A percentile compares a stretch with the other conserved stretches of the same genome.
These are phyloP conservation scores for Capronia epimyces DNA, from an alignment of 2,329 filamentous ascomycete species.

Conservation along the genomic window DNA sequence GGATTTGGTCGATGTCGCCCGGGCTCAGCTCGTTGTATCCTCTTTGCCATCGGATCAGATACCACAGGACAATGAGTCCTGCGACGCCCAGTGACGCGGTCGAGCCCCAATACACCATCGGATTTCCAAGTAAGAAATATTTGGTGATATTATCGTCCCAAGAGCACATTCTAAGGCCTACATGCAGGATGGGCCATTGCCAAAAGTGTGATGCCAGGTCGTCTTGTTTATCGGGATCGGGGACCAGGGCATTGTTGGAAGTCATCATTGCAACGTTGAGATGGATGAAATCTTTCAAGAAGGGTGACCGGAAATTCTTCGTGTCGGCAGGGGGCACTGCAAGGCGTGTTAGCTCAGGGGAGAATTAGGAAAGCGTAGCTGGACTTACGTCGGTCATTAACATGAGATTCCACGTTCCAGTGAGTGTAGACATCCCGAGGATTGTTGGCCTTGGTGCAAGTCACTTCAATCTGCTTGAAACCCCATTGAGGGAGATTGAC, in stretches of 20 bases:
- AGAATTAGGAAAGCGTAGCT: not conserved
- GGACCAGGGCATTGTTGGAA: conserved; percentile 95
- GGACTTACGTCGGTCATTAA: conserved; percentile 80
- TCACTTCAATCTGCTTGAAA: conserved; percentile 98
- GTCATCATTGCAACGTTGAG: conserved; percentile 99
- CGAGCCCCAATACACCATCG: conserved; percentile 90
- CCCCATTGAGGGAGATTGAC: conserved; percentile 97
- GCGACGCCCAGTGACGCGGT: conserved; percentile 73
- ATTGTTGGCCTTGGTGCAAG: conserved; percentile 88
- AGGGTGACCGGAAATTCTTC: conserved; percentile 90
- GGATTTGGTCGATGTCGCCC: conserved; percentile 83
- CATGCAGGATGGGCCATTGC: conserved; percentile 96
- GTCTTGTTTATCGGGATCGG: conserved; percentile 97
- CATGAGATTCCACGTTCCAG: conserved; percentile 97
- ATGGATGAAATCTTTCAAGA: conserved; percentile 95
- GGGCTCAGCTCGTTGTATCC: conserved; percentile 78
- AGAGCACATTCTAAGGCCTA: conserved; percentile 95
- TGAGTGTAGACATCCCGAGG: conserved; percentile 91
- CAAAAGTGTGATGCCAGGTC: conserved; percentile 94
- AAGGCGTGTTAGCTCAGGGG: conserved; percentile 32
- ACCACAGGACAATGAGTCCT: conserved; percentile 69
- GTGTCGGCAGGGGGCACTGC: conserved; percentile 82
- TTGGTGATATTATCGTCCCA: conserved; percentile 96
- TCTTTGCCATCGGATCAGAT: conserved; percentile 90
- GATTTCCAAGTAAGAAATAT: conserved; percentile 97